Conservation (phyloP, 78 protist genomes). For the Dictyostelium brefeldianum region DNA sequence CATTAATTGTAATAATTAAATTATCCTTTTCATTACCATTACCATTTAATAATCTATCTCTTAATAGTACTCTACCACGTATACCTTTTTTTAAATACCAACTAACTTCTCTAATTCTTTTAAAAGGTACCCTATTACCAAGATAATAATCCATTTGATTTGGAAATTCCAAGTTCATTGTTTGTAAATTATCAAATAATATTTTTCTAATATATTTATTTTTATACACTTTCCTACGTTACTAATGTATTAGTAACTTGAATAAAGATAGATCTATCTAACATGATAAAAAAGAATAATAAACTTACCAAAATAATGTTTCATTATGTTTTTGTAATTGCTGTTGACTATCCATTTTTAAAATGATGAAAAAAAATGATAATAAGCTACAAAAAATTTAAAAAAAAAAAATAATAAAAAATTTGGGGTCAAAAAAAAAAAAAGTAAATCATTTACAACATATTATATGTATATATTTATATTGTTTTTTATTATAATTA, state of each 20-base stretch:
- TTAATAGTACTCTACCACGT: neutral
- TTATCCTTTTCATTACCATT: neutral
- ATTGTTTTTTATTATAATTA: too few relatives aligned
- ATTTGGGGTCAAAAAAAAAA: too few relatives aligned
- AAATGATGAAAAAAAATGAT: too few relatives aligned
- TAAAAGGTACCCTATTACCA: neutral
- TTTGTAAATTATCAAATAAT: neutral
- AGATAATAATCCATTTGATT: neutral
- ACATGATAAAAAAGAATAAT: too few relatives aligned
- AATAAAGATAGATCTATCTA: too few relatives aligned
- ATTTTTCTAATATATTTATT: neutral
- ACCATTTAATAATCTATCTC: neutral
- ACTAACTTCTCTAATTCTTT: neutral
- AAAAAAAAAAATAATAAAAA: too few relatives aligned
- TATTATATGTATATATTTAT: too few relatives aligned
- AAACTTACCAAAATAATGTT: slow-evolving; percentile 8
- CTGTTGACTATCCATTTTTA: too few relatives aligned
- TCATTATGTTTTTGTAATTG: too few relatives aligned
- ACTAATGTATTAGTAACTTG: too few relatives aligned
- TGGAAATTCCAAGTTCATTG: neutral
- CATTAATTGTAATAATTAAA: neutral
- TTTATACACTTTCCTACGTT: neutral
- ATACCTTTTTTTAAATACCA: neutral
- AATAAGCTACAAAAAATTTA: too few relatives aligned
- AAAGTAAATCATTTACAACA: too few relatives aligned